Base-by-base conservation (phyloP, 352 stramenopile genomes). In the Plasmopara muralis region DNA sequence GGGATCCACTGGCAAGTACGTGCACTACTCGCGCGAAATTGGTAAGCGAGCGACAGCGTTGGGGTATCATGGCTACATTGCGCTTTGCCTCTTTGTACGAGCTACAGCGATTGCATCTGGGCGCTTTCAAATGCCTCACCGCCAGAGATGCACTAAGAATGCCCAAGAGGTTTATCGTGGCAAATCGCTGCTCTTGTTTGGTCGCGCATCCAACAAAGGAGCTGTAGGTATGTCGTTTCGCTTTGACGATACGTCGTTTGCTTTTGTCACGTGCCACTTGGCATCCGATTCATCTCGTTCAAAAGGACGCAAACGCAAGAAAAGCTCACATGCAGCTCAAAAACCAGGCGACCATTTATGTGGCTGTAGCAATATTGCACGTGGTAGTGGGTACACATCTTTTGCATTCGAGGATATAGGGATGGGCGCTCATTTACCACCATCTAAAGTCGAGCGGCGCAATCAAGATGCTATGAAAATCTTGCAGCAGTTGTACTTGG, bases 61-160 rank as follows among this genome's bases (percentile, higher is more conserved):
- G 0, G 83, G 83, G 0, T 95, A 89, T 43, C 86, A 96, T 44
- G 87, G 85, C 0, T 93, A 88, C 57, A 95, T 96, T 48, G 86
- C 83, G 0, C 58, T 95, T 18, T 89, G 63, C 4, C 74, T 95
- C 29, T 95, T 93, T 51, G 85, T 93, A 10, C 62, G 75, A 18
- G 64, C 82, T 47, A 77, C 68, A 29, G 72, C 78, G 30, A 75
- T 94, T 16, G 57, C 70, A 8, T 58, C 77, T 7, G 78, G 77
- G 0, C 70, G 73, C 12, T 92, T 94, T 54, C 57, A 74, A 33
- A 89, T 91, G 68, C 70, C 82, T 28, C 63, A 74, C 9, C 64
- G 66, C 37, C 57, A 82, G 15, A 72, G 67, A 25, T 67, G 66
- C 47, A 81, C 64, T 46, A 87, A 87, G 47, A 73, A 75, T 40